Conservation (phyloP, 2,329 filamentous ascomycete species). For the Keithomyces neogunnii region DNA sequence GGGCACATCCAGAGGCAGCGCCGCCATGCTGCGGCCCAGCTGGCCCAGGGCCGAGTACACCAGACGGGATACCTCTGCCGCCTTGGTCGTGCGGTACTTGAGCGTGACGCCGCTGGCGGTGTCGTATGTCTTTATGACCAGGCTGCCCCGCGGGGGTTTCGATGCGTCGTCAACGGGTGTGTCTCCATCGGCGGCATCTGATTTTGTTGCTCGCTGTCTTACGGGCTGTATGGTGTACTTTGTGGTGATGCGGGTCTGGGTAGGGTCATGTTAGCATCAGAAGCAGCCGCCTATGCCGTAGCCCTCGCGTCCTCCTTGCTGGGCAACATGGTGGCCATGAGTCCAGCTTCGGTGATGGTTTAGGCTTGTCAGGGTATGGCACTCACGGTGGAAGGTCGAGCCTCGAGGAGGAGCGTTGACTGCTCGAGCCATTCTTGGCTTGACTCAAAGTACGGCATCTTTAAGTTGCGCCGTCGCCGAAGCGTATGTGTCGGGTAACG, state of each 20-base stretch:
- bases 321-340: too few species aligned
- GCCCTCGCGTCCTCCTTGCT: too few species aligned
- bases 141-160: constrained; percentile 54
- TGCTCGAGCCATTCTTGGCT: constrained; percentile 89
- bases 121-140: constrained; percentile 86
- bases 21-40: constrained; percentile 62
- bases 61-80: constrained; percentile 78
- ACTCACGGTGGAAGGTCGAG: constrained; percentile 70
- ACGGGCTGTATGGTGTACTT: constrained; percentile 68
- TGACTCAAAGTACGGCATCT: constrained; percentile 75
- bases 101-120: constrained; percentile 71
- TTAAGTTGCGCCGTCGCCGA: background rate
- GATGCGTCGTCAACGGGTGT: constrained; percentile 15
- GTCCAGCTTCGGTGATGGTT: too few species aligned
- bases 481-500: background rate
- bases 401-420: constrained; percentile 76
- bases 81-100: constrained; percentile 88
- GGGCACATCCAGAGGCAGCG: constrained; percentile 32
- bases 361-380: constrained; percentile 18
- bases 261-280: too few species aligned
- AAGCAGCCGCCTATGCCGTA: too few species aligned
- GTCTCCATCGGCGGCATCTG: constrained; percentile 11
- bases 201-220: constrained; percentile 19
- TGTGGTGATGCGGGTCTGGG: constrained; percentile 80
- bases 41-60: constrained; percentile 63